These are phyloP conservation scores for Penicillium antarcticum DNA, from an alignment of 495 filamentous ascomycete species.

Conservation along the genomic window DNA sequence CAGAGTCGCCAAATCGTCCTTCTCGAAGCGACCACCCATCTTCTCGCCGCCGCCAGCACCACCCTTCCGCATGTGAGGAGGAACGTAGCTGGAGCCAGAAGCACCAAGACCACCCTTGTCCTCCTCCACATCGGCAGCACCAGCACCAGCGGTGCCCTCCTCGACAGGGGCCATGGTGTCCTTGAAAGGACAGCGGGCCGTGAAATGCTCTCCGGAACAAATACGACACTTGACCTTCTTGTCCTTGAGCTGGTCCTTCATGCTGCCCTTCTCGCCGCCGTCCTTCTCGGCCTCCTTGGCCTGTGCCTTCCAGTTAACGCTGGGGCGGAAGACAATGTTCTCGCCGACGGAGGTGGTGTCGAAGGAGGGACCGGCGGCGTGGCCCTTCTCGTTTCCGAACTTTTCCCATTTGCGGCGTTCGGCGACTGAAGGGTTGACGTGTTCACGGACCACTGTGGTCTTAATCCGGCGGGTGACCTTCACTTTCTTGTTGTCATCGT, in stretches of 20 bases:
- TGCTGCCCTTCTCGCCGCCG: constrained; percentile 62
- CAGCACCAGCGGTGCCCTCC: constrained; percentile 56
- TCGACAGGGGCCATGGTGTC: constrained; percentile 77
- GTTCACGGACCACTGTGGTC: constrained; percentile 79
- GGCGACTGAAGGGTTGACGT: constrained; percentile 94
- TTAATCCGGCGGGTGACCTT: constrained; percentile 94
- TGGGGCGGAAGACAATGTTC: constrained; percentile 94
- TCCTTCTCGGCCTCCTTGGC: constrained; percentile 80
- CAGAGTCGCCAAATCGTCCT: constrained; percentile 94
- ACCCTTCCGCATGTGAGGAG: constrained; percentile 82
- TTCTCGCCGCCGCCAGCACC: constrained; percentile 68
- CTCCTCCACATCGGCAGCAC: constrained; percentile 48
- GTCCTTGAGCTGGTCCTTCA: constrained; percentile 93
- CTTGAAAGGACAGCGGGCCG: constrained; percentile 86
- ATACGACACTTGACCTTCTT: constrained; percentile 99
- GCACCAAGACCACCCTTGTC: constrained; percentile 58
- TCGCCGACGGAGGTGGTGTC: constrained; percentile 94
- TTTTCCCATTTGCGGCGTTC: constrained; percentile 89
- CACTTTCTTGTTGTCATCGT: constrained; percentile 91
- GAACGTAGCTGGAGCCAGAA: constrained; percentile 80
- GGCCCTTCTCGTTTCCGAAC: constrained; percentile 82
- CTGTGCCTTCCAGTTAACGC: constrained; percentile 84
- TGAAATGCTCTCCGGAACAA: constrained; percentile 98
- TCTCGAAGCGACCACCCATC: constrained; percentile 93
- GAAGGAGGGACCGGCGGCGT: constrained; percentile 60